phyloP scores from a whole-genome alignment of 345 rosid genomes.

The Lagerstroemia speciosa region DNA sequence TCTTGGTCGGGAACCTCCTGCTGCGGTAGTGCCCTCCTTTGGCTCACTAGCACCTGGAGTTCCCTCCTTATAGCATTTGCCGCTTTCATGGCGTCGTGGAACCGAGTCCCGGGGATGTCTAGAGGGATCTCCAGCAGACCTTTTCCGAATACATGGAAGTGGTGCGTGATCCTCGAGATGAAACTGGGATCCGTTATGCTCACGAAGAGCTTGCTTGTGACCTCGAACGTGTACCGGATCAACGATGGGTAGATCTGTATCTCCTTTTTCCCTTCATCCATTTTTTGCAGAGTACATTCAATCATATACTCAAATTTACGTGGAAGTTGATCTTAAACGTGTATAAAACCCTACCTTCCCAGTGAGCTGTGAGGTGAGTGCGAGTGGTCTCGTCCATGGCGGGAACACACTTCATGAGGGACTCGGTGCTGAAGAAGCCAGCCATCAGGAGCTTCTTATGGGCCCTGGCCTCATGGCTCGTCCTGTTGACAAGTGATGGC shows the following conservation, averaged over 20 bases:
- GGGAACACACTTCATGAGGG: conserved; percentile 8
- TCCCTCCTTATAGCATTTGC: conserved; percentile 8
- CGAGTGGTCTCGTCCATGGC: neutral
- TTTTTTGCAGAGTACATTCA: neutral
- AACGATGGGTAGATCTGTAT: conserved; percentile 2
- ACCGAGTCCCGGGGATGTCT: conserved; percentile 11
- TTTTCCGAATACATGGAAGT: conserved; percentile 4
- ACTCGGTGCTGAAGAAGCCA: conserved; percentile 10
- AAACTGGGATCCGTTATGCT: conserved; percentile 2
- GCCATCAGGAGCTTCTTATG: conserved; percentile 11
- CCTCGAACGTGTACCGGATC: conserved; percentile 8
- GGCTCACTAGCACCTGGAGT: conserved; percentile 5
- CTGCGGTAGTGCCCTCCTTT: conserved; percentile 13
- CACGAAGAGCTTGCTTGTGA: conserved; percentile 12
- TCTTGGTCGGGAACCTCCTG: conserved; percentile 7
- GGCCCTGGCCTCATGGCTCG: conserved; percentile 16
- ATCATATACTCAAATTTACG: neutral
- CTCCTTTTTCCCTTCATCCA: conserved; percentile 12
- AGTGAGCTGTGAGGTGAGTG: conserved; percentile 10
- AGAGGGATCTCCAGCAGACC: conserved; percentile 11
- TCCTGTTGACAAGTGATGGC: conserved; percentile 4
- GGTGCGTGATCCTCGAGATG: conserved; percentile 7
- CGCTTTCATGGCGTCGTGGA: conserved; percentile 10
- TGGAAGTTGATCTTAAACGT: too few species aligned
- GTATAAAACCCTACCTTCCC: too few species aligned